Base-by-base conservation (phyloP, 176 grass and related monocot species). In the Avena atlantica region DNA sequence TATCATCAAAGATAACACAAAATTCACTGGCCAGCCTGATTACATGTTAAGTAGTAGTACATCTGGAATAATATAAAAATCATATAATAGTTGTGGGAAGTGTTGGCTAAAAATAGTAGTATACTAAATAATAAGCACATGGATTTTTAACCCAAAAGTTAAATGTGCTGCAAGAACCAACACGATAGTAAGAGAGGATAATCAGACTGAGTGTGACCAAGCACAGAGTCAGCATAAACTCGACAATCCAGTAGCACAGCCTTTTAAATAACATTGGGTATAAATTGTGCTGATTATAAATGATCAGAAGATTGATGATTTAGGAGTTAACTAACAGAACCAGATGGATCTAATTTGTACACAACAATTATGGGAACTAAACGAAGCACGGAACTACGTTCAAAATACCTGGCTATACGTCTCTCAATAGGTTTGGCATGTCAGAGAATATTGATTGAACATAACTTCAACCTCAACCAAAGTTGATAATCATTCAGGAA, bases 111-210 rank as follows among this genome's bases (percentile, higher is more conserved):
- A 82, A 70, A 44, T 34, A 42, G 31, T 34, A 34, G 31, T 34
- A 34, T 34, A 34, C 2, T 68, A 23, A 45, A 69, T 47, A 34
- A 3, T n/a, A 21, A 37, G 44, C n/a, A 59, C 5, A 79, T 48
- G 8, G 14, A 49, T 21, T 23, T 34, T 34, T 34, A 81, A 61
- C 20, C 11, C 10, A 42, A 60, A 66, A 59, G 23, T 45, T 7
- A 16, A 76, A 51, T 14, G 29, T n/a, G 6, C 8, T 14, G 27
- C 40, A 82, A 69, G 42, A 76, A 86, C 16, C 12, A 84, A 84
- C 1, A 55, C 55, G 12, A 52, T 9, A 80, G 59, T 87, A 47
- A 72, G 76, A n/a, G 1, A 59, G 61, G 1, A 23, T 37, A 73
- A 90, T 2, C 25, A 64, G 27, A 58, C 36, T 55, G 16, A 52